Conservation (phyloP, 208 protist genomes). For the Borovskyia barvae region DNA sequence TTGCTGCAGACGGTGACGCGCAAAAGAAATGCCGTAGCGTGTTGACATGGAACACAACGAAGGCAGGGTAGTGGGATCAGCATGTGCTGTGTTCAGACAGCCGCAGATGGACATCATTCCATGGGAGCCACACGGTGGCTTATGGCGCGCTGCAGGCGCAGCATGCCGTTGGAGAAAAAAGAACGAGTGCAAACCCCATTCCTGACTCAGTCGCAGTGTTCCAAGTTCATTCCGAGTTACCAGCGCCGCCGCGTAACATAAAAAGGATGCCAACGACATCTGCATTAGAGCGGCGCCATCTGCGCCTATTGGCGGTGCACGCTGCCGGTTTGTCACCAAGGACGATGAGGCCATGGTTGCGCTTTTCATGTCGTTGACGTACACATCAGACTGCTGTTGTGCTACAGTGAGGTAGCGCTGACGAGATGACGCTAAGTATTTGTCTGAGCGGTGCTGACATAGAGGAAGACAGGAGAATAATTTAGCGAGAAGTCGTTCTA, state of each 20-base stretch:
- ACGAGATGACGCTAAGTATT: background rate
- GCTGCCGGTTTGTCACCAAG: background rate
- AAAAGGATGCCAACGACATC: slow-evolving; percentile 17
- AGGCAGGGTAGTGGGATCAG: no score
- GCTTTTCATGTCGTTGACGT: background rate
- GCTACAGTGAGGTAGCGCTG: slow-evolving; percentile 5
- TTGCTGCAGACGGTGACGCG: slow-evolving; percentile 21
- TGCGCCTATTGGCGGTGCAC: background rate
- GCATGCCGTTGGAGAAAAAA: slow-evolving; percentile 24
- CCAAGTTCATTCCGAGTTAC: slow-evolving; percentile 24
- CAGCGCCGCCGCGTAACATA: slow-evolving; percentile 21
- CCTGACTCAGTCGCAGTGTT: slow-evolving; percentile 18
- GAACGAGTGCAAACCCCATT: slow-evolving; percentile 25
- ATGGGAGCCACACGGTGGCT: no score
- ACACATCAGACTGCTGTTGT: background rate
- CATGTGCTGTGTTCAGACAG: no score
- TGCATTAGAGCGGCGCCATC: slow-evolving; percentile 5
- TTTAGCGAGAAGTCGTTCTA: no score
- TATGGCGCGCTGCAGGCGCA: no score
- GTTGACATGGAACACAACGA: background rate
- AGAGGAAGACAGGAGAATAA: slow-evolving; percentile 19
- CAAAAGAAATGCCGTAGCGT: slow-evolving; percentile 17
- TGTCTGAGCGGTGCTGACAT: background rate
- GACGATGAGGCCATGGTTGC: background rate
- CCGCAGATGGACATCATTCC: no score